Percentiles rank a stretch among this genome's conserved stretches.
phyloP scores from a whole-genome alignment of 75 land plant genomes.

The Sequoiadendron giganteum region DNA sequence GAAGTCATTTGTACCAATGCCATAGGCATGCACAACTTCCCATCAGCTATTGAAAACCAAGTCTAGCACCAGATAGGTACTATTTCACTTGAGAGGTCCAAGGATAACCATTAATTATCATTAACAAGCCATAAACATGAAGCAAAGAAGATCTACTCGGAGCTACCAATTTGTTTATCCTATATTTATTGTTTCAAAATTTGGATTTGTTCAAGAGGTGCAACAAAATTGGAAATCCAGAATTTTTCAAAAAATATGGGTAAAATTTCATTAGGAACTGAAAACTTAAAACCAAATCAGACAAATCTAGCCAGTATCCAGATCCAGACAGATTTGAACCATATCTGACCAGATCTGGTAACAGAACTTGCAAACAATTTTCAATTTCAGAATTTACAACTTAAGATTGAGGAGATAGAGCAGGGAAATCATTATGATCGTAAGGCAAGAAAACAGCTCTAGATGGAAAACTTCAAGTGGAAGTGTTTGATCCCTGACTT shows the following conservation, averaged over 20 bases:
- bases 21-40: neutral
- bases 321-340: too few species aligned
- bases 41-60: neutral
- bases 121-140: neutral
- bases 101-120: neutral
- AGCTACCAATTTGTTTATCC: neutral
- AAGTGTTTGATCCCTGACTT: neutral
- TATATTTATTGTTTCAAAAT: neutral
- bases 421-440: too few species aligned
- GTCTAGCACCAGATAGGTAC: neutral
- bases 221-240: too few species aligned
- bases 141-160: too few species aligned
- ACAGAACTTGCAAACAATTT: neutral
- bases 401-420: neutral
- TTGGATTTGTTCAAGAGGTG: neutral
- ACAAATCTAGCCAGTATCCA: too few species aligned
- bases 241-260: too few species aligned
- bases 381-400: neutral
- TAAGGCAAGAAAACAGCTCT: too few species aligned
- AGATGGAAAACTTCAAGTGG: neutral
- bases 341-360: too few species aligned
- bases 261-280: too few species aligned
- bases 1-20: neutral
- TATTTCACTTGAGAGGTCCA: neutral
- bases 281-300: too few species aligned